These are phyloP conservation scores for Tausonia pullulans DNA, from an alignment of 1,284 basidiomycete species.

Conservation along the genomic window DNA sequence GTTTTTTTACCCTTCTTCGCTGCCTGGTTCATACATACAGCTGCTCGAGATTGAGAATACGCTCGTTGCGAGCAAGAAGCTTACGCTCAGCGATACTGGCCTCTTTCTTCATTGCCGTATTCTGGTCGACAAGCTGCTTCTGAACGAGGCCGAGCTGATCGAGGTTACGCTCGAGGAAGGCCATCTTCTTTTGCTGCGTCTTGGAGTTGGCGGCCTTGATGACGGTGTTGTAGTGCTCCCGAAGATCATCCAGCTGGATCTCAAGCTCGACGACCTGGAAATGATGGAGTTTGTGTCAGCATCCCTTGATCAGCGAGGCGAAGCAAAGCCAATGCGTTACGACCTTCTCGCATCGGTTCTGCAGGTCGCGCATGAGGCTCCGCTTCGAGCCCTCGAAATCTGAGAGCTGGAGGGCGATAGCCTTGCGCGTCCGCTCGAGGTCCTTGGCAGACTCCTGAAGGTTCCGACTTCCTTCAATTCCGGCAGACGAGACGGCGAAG, in stretches of 20 bases:
- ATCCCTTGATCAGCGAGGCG: background rate
- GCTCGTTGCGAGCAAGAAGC: slow-evolving; percentile 87
- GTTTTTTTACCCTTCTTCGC: slow-evolving; percentile 24
- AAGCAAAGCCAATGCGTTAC: slow-evolving; percentile 13
- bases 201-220: slow-evolving; percentile 96
- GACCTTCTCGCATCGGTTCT: slow-evolving; percentile 99
- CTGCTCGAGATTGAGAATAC: slow-evolving; percentile 89
- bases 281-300: background rate
- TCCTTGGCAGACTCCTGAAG: slow-evolving; percentile 93
- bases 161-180: slow-evolving; percentile 91
- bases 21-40: slow-evolving; percentile 40
- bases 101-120: slow-evolving; percentile 94
- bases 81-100: slow-evolving; percentile 94
- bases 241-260: slow-evolving; percentile 96
- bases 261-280: slow-evolving; percentile 92
- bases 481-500: slow-evolving; percentile 89
- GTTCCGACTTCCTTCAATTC: slow-evolving; percentile 91
- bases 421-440: slow-evolving; percentile 90
- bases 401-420: slow-evolving; percentile 89
- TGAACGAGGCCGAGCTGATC: slow-evolving; percentile 93
- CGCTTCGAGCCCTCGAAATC: slow-evolving; percentile 99
- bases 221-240: slow-evolving; percentile 98
- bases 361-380: slow-evolving; percentile 94
- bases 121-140: slow-evolving; percentile 99
- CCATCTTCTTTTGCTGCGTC: slow-evolving; percentile 99